phyloP scores from a whole-genome alignment of 1,284 basidiomycete genomes.

The Grifola frondosa region DNA sequence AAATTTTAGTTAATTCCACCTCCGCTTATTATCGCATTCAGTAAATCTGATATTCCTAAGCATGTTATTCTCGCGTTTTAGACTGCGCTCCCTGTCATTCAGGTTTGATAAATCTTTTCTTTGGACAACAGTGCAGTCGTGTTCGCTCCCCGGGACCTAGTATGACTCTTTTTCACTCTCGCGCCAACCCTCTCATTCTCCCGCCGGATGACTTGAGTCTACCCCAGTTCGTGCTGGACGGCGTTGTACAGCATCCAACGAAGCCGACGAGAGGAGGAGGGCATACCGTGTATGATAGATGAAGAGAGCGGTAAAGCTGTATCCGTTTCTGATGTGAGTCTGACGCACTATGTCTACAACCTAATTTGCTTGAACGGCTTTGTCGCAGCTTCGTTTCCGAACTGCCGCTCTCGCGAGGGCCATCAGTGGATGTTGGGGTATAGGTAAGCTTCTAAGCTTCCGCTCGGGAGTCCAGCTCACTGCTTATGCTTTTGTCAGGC shows the following conservation, averaged over 20 bases:
- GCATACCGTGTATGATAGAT: conserved; percentile 1
- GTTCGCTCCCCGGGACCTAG: too few relatives aligned
- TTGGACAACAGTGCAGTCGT: too few relatives aligned
- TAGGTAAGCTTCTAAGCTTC: conserved; percentile 1
- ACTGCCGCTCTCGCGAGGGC: conserved; percentile 12
- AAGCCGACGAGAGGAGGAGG: neutral
- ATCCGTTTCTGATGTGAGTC: conserved; percentile 9
- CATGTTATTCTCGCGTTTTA: too few relatives aligned
- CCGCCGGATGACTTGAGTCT: conserved; percentile 1
- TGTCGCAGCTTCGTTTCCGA: conserved; percentile 7
- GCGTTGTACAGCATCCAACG: neutral
- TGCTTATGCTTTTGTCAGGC: conserved; percentile 7
- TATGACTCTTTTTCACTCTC: neutral
- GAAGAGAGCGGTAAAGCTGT: neutral
- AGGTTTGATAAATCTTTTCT: too few relatives aligned
- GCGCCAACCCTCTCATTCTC: neutral
- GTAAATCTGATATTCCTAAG: too few relatives aligned
- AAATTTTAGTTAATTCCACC: too few relatives aligned
- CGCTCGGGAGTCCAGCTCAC: neutral
- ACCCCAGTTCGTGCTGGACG: conserved; percentile 1
- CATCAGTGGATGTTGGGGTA: conserved; percentile 5
- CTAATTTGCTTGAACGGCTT: neutral
- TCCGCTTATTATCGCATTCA: too few relatives aligned
- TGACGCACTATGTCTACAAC: neutral
- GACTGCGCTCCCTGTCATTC: too few relatives aligned